A percentile compares a stretch with the other conserved stretches of the same genome.
These are phyloP conservation scores for Leccinum disarticulatum DNA, from an alignment of 768 basidiomycete species.

Conservation along the genomic window DNA sequence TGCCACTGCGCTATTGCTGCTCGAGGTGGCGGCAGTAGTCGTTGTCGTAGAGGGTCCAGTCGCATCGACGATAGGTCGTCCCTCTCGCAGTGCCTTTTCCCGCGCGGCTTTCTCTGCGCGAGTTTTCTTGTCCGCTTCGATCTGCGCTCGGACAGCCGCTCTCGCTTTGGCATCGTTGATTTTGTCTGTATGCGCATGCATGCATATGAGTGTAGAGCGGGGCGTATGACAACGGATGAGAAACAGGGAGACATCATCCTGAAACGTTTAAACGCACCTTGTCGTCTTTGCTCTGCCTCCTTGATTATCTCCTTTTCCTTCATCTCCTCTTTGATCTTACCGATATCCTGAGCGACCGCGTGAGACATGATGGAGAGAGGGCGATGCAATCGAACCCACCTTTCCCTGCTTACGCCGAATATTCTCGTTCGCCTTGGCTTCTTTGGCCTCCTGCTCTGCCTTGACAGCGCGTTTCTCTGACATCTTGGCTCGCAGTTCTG, in stretches of 20 bases:
- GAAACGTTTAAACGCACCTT: conserved; percentile 46
- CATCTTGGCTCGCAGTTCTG: conserved; percentile 78
- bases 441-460: conserved; percentile 70
- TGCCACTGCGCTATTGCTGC: conserved; percentile 39
- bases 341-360: conserved; percentile 52
- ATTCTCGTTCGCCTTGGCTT: conserved; percentile 69
- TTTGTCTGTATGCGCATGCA: conserved; percentile 60
- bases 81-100: conserved; percentile 91
- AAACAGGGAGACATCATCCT: neutral
- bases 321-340: conserved; percentile 71
- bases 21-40: conserved; percentile 33
- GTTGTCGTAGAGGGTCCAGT: conserved; percentile 30
- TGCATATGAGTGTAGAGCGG: neutral
- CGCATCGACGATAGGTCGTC: conserved; percentile 44
- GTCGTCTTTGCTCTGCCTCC: conserved; percentile 78
- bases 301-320: conserved; percentile 77
- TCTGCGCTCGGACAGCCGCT: conserved; percentile 88
- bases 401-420: conserved; percentile 85
- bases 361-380: neutral
- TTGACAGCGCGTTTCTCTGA: conserved; percentile 74
- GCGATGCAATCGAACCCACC: conserved; percentile 35
- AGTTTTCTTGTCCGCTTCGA: conserved; percentile 89
- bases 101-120: conserved; percentile 85
- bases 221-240: neutral
- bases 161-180: conserved; percentile 82